A percentile compares a stretch with the other conserved stretches of the same genome.
Evolutionary conservation across 257 asterid genomes (phyloP).

Genomic region (Solanum infundibuliforme): DNA sequence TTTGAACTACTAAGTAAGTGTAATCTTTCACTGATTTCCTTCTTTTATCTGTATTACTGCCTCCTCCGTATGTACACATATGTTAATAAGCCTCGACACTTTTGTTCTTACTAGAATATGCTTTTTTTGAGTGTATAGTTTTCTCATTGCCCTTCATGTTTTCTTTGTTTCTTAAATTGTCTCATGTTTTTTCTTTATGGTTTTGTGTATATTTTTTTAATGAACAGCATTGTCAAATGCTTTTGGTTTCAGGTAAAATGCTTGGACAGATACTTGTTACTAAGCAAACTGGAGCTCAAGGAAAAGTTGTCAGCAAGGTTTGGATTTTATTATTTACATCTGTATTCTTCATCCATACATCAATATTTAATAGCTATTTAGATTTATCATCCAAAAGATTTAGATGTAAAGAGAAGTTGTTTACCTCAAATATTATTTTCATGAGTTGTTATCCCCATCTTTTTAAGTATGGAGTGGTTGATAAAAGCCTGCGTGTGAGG

Average conservation of each 20-base stretch:
- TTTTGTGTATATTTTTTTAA: not conserved
- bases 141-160: not conserved
- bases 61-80: too few species aligned
- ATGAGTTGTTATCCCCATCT: not conserved
- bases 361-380: not conserved
- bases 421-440: not conserved
- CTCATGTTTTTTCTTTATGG: not conserved
- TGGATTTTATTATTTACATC: not conserved
- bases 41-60: too few species aligned
- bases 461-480: not conserved
- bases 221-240: not conserved
- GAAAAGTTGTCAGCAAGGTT: conserved; percentile 98
- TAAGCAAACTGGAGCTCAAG: conserved; percentile 91
- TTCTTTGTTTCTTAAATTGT: not conserved
- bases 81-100: not conserved
- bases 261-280: conserved; percentile 93
- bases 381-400: not conserved
- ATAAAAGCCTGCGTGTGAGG: not conserved
- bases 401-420: not conserved
- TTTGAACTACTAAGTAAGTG: too few species aligned
- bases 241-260: conserved; percentile 67
- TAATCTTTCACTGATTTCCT: too few species aligned
- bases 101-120: not conserved
- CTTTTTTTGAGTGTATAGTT: not conserved
- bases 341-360: not conserved